Percentiles rank a stretch among this genome's conserved stretches.
phyloP scores from a whole-genome alignment of 2,329 filamentous ascomycete genomes.

The Penicillium sp. region DNA sequence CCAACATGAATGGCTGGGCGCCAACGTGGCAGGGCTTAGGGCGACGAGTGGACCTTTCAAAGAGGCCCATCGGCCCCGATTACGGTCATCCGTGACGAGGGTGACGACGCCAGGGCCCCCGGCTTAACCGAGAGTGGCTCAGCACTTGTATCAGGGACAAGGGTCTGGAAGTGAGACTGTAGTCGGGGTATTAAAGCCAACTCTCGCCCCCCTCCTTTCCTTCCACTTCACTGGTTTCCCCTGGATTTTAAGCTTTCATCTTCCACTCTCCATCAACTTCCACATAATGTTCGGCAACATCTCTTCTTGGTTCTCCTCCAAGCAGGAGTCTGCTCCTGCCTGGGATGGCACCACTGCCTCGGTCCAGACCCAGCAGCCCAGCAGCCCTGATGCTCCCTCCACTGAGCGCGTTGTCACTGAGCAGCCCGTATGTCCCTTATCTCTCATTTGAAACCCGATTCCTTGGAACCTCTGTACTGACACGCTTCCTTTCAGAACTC shows the following conservation, averaged over 20 bases:
- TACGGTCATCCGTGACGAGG: not conserved
- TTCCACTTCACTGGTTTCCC: not conserved
- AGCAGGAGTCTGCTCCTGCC: slow-evolving; percentile 18
- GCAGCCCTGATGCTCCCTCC: slow-evolving; percentile 24
- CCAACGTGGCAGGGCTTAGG: slow-evolving; percentile 5
- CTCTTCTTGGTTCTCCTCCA: slow-evolving; percentile 27
- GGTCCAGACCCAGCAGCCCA: slow-evolving; percentile 27
- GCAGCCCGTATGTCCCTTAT: slow-evolving; percentile 23
- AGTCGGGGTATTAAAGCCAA: slow-evolving; percentile 3
- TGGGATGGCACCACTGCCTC: slow-evolving; percentile 22
- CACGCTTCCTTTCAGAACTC: slow-evolving; percentile 11
- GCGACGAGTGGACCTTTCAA: not conserved
- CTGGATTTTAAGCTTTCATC: not conserved
- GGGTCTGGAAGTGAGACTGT: not conserved
- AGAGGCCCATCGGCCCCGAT: not conserved
- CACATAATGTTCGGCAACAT: slow-evolving; percentile 23
- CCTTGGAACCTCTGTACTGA: not conserved
- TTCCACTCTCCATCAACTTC: not conserved
- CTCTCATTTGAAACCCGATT: not conserved
- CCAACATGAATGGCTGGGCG: not conserved
- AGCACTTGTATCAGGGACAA: not conserved
- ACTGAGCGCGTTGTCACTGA: slow-evolving; percentile 19
- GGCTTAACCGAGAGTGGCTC: slow-evolving; percentile 1
- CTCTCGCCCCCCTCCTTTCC: not conserved
- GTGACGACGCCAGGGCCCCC: slow-evolving; percentile 6